A percentile compares a stretch with the other conserved stretches of the same genome.
phyloP scores from a whole-genome alignment of 495 filamentous ascomycete genomes.

The Trichocladium antarcticum region DNA sequence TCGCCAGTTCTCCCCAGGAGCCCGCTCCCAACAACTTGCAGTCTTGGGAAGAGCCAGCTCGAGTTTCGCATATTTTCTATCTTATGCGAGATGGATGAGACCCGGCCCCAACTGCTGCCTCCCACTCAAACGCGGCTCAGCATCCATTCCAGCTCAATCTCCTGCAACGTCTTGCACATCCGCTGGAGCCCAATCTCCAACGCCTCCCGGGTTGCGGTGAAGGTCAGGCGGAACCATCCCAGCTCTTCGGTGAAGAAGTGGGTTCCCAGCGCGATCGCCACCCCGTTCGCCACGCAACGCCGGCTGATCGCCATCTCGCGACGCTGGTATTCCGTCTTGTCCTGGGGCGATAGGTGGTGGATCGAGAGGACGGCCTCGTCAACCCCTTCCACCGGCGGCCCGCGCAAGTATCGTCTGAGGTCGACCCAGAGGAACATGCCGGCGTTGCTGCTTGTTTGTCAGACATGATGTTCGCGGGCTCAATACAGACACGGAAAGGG shows the following conservation, averaged over 20 bases:
- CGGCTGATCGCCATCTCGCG: slow-evolving; percentile 22
- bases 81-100: too few relatives aligned
- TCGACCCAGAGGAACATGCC: slow-evolving; percentile 14
- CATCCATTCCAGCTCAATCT: slow-evolving; percentile 1
- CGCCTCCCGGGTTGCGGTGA: slow-evolving; percentile 27
- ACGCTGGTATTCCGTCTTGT: slow-evolving; percentile 1
- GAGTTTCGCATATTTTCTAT: neutral
- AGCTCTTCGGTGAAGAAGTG: slow-evolving; percentile 36
- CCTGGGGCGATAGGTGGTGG: neutral
- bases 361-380: neutral
- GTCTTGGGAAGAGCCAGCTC: too few relatives aligned
- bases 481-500: too few relatives aligned
- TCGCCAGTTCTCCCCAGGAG: too few relatives aligned
- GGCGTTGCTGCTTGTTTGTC: slow-evolving; percentile 1
- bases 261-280: slow-evolving; percentile 34
- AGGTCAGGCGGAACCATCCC: slow-evolving; percentile 46
- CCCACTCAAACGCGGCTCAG: too few relatives aligned
- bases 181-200: slow-evolving; percentile 30
- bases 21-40: too few relatives aligned
- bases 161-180: slow-evolving; percentile 1
- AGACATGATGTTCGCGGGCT: neutral
- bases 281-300: slow-evolving; percentile 30
- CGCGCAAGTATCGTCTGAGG: slow-evolving; percentile 2
- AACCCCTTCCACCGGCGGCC: neutral
- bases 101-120: too few relatives aligned